phyloP scores from a whole-genome alignment of 129 eudicot species.

The Mikania micrantha region DNA sequence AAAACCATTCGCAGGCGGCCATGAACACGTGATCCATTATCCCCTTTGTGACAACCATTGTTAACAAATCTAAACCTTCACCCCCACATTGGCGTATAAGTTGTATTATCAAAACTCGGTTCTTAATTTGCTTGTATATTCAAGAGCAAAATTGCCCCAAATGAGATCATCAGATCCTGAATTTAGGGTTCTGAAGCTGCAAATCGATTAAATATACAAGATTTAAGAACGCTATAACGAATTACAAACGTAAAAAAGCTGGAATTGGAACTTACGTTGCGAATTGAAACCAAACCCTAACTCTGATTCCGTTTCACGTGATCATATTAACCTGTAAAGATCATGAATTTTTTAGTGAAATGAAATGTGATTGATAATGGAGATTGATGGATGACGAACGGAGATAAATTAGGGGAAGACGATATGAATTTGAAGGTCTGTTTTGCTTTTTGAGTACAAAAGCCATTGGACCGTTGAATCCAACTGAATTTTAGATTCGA shows the following conservation, averaged over 20 bases:
- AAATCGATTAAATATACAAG: neutral
- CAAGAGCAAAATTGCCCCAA: conserved; percentile 7
- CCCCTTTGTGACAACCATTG: conserved; percentile 55
- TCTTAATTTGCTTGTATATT: neutral
- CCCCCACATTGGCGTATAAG: conserved; percentile 21
- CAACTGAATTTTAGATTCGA: conserved; percentile 22
- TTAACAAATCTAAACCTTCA: conserved; percentile 10
- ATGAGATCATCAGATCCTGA: conserved; percentile 24
- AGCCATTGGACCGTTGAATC: conserved; percentile 39
- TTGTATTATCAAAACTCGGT: neutral
- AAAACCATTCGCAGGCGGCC: conserved; percentile 79
- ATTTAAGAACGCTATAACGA: neutral
- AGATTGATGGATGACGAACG: conserved; percentile 20
- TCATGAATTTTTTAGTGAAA: neutral
- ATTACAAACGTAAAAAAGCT: neutral
- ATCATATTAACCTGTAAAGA: neutral
- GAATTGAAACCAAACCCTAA: neutral
- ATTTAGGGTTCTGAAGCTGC: conserved; percentile 23
- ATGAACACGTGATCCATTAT: conserved; percentile 37
- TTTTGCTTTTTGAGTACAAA: conserved; percentile 14
- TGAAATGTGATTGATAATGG: conserved; percentile 13
- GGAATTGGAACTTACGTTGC: conserved; percentile 13
- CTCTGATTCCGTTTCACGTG: neutral
- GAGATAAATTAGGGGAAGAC: conserved; percentile 28
- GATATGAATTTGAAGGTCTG: conserved; percentile 15